Evolutionary conservation across 1,284 basidiomycete genomes (phyloP), one percentile per base, ranked within the genome.

Genomic region (Trametes pubescens): DNA sequence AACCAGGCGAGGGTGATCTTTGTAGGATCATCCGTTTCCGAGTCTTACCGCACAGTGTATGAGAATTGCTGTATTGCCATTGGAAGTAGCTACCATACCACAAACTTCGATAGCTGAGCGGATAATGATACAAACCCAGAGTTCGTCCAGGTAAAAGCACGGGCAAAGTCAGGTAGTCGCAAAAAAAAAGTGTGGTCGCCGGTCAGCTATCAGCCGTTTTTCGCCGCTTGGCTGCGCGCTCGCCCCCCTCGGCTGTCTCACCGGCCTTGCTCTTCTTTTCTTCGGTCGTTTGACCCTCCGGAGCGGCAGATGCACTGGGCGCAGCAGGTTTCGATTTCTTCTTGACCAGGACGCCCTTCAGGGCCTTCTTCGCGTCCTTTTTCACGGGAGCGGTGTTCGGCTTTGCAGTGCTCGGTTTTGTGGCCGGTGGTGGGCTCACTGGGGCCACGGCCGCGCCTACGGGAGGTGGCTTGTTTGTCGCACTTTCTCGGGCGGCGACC

Each of bases 321-420:
- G 72, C 57, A 9, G 72, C 57, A 32, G 80, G 60, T 71, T 87
- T 90, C 16, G 78, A 65, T 73, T 87, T 91, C 76, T 89, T 91
- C 79, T 92, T 93, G 53, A 92, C 86, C n/a, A 93, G 78, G 11
- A 92, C 88, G 43, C 92, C 92, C 74, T 92, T 93, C 48, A 93
- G 78, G 8, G 81, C 74, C 68, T 83, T 86, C 74, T 90, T 91
- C 24, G 72, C 67, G 44, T 89, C 85, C 73, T 86, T 91, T 75
- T 84, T 83, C 32, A 68, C 54, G 2, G 72, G 56, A n/a, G 73
- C 59, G 21, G 73, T 35, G 76, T 69, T 29, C 75, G 75, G 62
- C 76, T 75, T 82, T 32, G 69, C 65, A 52, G 70, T 37, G 76
- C 69, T 26, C 75, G 75, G 62, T 76, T 75, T 82, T 32, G 69